phyloP scores from a whole-genome alignment of 257 asterid genomes.

The Craterostigma plantagineum region DNA sequence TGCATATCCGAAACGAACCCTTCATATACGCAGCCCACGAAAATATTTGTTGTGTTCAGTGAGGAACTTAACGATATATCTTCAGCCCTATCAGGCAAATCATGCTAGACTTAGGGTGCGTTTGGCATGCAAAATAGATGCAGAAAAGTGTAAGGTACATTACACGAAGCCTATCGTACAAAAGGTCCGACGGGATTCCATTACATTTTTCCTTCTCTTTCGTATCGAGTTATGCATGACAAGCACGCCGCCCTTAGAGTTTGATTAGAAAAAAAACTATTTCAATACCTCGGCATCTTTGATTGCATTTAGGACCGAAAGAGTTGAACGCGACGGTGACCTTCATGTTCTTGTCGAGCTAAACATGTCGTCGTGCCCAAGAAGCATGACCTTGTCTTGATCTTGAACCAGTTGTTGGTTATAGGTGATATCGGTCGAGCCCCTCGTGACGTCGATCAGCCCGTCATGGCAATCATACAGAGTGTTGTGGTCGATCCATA shows the following conservation, averaged over 20 bases:
- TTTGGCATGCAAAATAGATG: too few relatives aligned
- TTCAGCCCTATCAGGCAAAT: too few relatives aligned
- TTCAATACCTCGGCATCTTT: constrained; percentile 75
- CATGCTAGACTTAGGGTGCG: too few relatives aligned
- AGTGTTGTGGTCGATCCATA: constrained; percentile 82
- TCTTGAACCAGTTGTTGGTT: constrained; percentile 61
- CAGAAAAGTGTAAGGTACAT: too few relatives aligned
- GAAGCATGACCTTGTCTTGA: constrained; percentile 69
- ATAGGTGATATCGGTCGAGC: constrained; percentile 61
- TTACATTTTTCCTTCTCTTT: too few relatives aligned
- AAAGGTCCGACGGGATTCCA: too few relatives aligned
- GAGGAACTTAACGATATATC: not conserved
- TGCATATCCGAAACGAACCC: constrained; percentile 70
- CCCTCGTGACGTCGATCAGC: constrained; percentile 61
- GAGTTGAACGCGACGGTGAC: constrained; percentile 73
- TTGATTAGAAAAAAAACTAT: not conserved
- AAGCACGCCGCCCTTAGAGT: too few relatives aligned
- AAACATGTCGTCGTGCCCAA: constrained; percentile 68
- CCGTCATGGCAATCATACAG: constrained; percentile 45
- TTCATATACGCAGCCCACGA: constrained; percentile 4
- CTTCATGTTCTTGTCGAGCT: constrained; percentile 47
- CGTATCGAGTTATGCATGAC: too few relatives aligned
- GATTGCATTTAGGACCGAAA: constrained; percentile 64
- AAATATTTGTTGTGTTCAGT: too few relatives aligned
- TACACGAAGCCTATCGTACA: too few relatives aligned